Evolutionary conservation across 495 filamentous ascomycete genomes (phyloP).

Genomic region (Aspergillus asperescens): DNA sequence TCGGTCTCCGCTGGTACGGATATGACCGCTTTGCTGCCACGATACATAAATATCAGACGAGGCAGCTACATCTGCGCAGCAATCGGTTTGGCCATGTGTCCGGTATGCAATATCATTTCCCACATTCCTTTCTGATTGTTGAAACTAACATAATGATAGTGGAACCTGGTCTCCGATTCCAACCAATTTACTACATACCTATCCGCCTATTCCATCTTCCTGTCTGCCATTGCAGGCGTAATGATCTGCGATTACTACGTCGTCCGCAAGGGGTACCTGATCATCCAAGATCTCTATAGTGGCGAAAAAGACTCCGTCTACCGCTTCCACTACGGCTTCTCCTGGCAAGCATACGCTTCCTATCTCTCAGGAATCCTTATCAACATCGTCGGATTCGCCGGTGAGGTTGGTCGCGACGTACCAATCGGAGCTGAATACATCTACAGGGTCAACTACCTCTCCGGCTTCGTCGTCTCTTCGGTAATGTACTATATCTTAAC

Average conservation of each 20-base stretch:
- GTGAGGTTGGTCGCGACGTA: conserved; percentile 68
- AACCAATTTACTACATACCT: conserved; percentile 95
- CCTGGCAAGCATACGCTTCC: conserved; percentile 77
- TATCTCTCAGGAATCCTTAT: conserved; percentile 83
- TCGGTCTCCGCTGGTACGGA: conserved; percentile 86
- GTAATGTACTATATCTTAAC: conserved; percentile 66
- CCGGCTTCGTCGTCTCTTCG: conserved; percentile 67
- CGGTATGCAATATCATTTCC: conserved; percentile 35
- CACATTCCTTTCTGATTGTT: background rate
- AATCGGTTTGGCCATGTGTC: conserved; percentile 83
- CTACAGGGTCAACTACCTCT: conserved; percentile 88
- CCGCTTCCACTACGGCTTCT: conserved; percentile 66
- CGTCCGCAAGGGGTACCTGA: conserved; percentile 76
- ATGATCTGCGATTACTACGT: conserved; percentile 89
- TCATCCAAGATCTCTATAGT: conserved; percentile 75
- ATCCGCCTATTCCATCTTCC: conserved; percentile 91
- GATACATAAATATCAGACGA: conserved; percentile 82
- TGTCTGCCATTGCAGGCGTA: conserved; percentile 86
- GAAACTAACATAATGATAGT: conserved; percentile 35
- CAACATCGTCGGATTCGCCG: conserved; percentile 90
- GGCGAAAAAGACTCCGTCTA: conserved; percentile 63
- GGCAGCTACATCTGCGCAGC: conserved; percentile 85
- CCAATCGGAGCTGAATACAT: conserved; percentile 76
- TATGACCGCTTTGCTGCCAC: conserved; percentile 82
- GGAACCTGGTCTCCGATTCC: conserved; percentile 68